Evolutionary conservation across 176 grass and related monocot species (phyloP), one percentile per base, ranked within the genome.

Genomic region (Triticum timopheevii): DNA sequence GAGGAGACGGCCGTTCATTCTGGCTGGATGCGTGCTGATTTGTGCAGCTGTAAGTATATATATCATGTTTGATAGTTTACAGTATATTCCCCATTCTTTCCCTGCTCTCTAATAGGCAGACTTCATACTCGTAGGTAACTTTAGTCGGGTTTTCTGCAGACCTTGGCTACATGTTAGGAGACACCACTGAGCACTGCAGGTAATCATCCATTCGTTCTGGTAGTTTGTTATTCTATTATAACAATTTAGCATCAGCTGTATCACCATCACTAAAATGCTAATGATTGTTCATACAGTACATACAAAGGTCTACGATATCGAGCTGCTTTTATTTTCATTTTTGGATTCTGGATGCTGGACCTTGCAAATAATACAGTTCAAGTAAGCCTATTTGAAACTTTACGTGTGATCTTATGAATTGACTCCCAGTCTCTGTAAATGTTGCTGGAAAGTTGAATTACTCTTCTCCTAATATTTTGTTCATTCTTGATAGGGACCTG

Each of bases 111-210:
- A 84, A 83, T 86, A 86, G 84, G 13, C 63, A 72, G 66, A 73
- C 24, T 79, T 84, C 59, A 88, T 75, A 70, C 84, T 59, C 56
- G 10, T 95, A 99, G 97, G 97, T 99, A 88, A 94, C 81, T 82
- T 89, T 99, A 86, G 93, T 99, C 88, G 97, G 97, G 47, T 99
- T 96, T 93, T 99, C 97, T 94, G 97, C 97, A 89, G 97, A 99
- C 88, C 77, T 99, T 74, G 97, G 97, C 69, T 96, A 93, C 91
- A 76, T 96, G 81, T 88, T 99, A 83, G 97, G 97, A 35, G 97
- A 99, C 80, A 39, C 38, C 38, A 39, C 38, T 39, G 38, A 39
- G 38, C 38, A 39, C 38, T 39, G 38, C 38, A 39, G 38, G 38
- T 39, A 39, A 39, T 39, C 38, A 39, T 39, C 38, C 8, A 39